Conservation (phyloP, 352 stramenopile species). For the Globisporangium acanthophoron region DNA sequence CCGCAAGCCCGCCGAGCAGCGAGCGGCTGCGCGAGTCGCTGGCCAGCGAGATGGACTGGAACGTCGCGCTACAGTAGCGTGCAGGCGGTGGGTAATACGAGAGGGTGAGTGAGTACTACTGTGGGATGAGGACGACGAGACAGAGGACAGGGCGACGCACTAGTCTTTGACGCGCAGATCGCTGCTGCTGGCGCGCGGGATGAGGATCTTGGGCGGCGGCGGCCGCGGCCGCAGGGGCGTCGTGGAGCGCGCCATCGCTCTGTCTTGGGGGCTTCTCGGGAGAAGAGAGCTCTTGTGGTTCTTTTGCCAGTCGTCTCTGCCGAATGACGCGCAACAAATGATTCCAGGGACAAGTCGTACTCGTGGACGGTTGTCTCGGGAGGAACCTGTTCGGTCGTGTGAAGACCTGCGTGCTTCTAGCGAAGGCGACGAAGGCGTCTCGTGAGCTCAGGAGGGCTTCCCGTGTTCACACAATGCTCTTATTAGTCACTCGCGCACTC, state of each 20-base stretch:
- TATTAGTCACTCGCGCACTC: no score
- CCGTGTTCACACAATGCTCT: neutral
- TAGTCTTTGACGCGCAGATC: constrained; percentile 21
- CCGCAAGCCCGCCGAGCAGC: constrained; percentile 23
- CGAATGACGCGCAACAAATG: no score
- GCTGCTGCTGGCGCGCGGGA: constrained; percentile 4
- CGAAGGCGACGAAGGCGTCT: no score
- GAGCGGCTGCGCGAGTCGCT: constrained; percentile 42
- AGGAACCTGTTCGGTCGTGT: neutral
- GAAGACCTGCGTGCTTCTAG: no score
- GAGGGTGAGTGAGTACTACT: neutral
- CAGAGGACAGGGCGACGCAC: constrained; percentile 16
- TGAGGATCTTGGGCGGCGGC: constrained; percentile 4
- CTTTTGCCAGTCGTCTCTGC: neutral
- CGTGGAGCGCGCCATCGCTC: constrained; percentile 1
- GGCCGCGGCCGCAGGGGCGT: neutral
- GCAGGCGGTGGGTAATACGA: neutral
- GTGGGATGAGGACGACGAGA: neutral
- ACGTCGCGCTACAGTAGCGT: constrained; percentile 26
- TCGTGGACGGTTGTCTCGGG: no score
- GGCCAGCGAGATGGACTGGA: constrained; percentile 58
- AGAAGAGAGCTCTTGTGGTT: no score
- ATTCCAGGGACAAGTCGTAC: no score
- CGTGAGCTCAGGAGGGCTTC: neutral
- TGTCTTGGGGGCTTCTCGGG: neutral